These are phyloP conservation scores for Magnolia officinalis DNA, from an alignment of 164 flowering plant species.

Conservation along the genomic window DNA sequence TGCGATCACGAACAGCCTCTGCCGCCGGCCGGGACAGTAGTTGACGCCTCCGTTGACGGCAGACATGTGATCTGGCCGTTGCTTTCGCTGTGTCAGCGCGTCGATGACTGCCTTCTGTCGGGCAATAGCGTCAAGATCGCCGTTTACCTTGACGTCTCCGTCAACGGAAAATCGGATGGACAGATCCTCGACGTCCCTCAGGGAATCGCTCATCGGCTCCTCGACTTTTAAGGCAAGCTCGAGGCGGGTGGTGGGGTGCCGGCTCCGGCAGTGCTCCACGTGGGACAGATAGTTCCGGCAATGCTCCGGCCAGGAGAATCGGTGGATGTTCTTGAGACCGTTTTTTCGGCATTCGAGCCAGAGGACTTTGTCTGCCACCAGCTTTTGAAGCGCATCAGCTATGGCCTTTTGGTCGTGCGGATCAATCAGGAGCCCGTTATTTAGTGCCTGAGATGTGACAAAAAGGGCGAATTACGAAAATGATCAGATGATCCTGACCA, in stretches of 20 bases:
- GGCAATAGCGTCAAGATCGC: conserved; percentile 41
- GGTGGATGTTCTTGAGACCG: conserved; percentile 67
- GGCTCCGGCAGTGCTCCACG: conserved; percentile 57
- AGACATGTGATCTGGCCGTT: conserved; percentile 10
- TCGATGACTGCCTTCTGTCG: conserved; percentile 60
- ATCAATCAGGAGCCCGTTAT: conserved; percentile 66
- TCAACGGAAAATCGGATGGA: conserved; percentile 70
- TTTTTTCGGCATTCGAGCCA: conserved; percentile 70
- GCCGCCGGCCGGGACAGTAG: conserved; percentile 60
- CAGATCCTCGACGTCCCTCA: conserved; percentile 69
- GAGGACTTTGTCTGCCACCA: conserved; percentile 59
- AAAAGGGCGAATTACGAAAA: too few relatives aligned
- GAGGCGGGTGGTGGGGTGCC: conserved; percentile 58
- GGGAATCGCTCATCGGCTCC: conserved; percentile 83
- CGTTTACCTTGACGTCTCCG: conserved; percentile 51
- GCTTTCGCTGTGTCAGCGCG: conserved; percentile 31
- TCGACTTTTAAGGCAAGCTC: conserved; percentile 42
- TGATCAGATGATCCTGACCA: too few relatives aligned
- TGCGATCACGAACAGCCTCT: conserved; percentile 55
- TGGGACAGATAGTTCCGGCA: conserved; percentile 71
- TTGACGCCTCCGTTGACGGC: conserved; percentile 21
- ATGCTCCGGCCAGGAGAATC: conserved; percentile 85
- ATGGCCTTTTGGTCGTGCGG: conserved; percentile 71
- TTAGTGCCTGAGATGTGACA: conserved; percentile 39
- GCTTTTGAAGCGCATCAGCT: conserved; percentile 74